Percentiles rank a stretch among this genome's conserved stretches.
Conservation (phyloP, 2,329 filamentous ascomycete species). For the Pyricularia pennisetigena region DNA sequence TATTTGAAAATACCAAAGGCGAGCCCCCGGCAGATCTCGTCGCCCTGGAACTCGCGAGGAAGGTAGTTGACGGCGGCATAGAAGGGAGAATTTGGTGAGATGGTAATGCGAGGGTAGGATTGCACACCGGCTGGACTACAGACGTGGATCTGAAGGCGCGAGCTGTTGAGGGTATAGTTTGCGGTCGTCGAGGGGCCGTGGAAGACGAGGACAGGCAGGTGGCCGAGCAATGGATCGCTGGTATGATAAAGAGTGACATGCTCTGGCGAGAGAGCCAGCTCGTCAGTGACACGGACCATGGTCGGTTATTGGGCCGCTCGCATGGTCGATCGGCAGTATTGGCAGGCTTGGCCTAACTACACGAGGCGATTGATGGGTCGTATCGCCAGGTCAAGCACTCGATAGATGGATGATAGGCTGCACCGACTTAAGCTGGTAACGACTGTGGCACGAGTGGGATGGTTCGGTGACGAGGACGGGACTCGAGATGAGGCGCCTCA, state of each 20-base stretch:
- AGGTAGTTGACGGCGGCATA: conserved; percentile 86
- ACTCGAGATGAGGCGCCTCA: neutral
- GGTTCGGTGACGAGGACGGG: neutral
- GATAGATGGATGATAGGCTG: neutral
- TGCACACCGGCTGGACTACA: conserved; percentile 82
- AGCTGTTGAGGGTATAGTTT: conserved; percentile 79
- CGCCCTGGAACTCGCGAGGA: conserved; percentile 88
- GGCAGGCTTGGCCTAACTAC: neutral
- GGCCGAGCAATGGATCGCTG: conserved; percentile 71
- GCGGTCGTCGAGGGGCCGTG: conserved; percentile 84
- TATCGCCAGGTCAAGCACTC: neutral
- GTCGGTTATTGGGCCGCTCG: conserved; percentile 31
- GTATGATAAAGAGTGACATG: conserved; percentile 82
- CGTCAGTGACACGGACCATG: conserved; percentile 78
- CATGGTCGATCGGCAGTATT: conserved; percentile 18
- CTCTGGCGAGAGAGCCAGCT: conserved; percentile 71
- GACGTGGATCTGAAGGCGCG: conserved; percentile 89
- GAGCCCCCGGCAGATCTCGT: conserved; percentile 82
- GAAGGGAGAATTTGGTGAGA: conserved; percentile 85
- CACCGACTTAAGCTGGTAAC: neutral
- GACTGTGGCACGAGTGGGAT: neutral
- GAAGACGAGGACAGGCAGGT: conserved; percentile 80
- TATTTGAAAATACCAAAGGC: conserved; percentile 93
- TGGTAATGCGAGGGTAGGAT: conserved; percentile 82
- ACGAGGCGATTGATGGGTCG: neutral